phyloP scores from a whole-genome alignment of 2,329 filamentous ascomycete genomes.

The Calonectria pseudoturangicola region DNA sequence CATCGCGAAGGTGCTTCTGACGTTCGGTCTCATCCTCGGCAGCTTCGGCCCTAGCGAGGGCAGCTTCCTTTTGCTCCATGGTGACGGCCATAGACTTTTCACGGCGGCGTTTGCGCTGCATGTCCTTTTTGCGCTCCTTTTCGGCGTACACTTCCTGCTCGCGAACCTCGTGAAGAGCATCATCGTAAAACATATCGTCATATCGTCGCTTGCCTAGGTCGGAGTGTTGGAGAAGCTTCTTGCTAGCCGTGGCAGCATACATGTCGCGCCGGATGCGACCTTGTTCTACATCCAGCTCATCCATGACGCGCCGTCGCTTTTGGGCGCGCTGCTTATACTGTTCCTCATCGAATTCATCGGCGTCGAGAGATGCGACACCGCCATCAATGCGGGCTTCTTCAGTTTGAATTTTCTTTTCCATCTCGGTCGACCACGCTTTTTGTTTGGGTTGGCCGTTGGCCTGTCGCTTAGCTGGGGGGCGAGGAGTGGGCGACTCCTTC shows the following conservation, averaged over 20 bases:
- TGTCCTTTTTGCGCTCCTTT: slow-evolving; percentile 99
- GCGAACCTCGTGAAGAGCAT: slow-evolving; percentile 90
- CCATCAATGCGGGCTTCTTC: slow-evolving; percentile 65
- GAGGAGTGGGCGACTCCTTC: slow-evolving; percentile 67
- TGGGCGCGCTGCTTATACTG: slow-evolving; percentile 73
- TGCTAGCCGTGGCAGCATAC: slow-evolving; percentile 74
- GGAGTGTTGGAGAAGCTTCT: slow-evolving; percentile 80
- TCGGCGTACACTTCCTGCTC: slow-evolving; percentile 93
- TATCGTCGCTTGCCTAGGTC: slow-evolving; percentile 85
- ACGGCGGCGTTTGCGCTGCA: slow-evolving; percentile 96
- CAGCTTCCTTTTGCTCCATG: slow-evolving; percentile 91
- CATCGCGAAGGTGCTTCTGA: slow-evolving; percentile 87
- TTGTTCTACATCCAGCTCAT: slow-evolving; percentile 77
- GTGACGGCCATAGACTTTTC: slow-evolving; percentile 97
- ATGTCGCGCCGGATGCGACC: slow-evolving; percentile 78
- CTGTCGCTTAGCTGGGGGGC: slow-evolving; percentile 74
- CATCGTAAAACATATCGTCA: slow-evolving; percentile 84
- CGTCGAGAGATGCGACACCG: slow-evolving; percentile 67
- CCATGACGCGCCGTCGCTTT: slow-evolving; percentile 82
- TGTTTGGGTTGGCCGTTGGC: slow-evolving; percentile 79
- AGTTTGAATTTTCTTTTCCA: slow-evolving; percentile 64
- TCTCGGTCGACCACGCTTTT: slow-evolving; percentile 75
- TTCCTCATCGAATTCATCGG: slow-evolving; percentile 64
- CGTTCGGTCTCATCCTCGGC: slow-evolving; percentile 89
- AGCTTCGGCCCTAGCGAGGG: slow-evolving; percentile 84